Conservation (phyloP, 345 rosid species). For the Moricandia arvensis region DNA sequence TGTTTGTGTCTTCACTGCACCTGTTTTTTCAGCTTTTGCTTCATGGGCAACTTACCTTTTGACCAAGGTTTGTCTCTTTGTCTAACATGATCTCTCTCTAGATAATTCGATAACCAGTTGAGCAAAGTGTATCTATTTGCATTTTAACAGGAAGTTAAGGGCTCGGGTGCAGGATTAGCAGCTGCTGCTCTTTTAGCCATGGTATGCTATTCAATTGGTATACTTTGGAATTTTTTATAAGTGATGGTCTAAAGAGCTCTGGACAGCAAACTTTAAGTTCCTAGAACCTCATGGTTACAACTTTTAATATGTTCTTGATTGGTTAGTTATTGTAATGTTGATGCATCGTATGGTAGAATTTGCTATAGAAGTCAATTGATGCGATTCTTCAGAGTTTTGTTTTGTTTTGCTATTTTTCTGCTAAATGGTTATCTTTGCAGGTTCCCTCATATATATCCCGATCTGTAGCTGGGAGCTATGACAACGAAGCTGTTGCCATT, state of each 20-base stretch:
- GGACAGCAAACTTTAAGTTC: slow-evolving; percentile 2
- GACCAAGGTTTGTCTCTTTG: slow-evolving; percentile 63
- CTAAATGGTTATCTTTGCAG: slow-evolving; percentile 41
- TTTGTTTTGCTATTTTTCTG: neutral
- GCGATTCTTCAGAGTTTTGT: slow-evolving; percentile 7
- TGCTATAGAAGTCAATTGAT: neutral
- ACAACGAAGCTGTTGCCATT: slow-evolving; percentile 99
- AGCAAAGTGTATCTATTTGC: slow-evolving; percentile 29
- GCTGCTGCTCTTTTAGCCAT: slow-evolving; percentile 95
- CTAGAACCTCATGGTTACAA: neutral
- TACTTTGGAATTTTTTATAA: slow-evolving; percentile 4
- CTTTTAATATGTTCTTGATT: slow-evolving; percentile 8
- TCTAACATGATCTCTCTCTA: neutral
- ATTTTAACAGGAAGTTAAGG: slow-evolving; percentile 76
- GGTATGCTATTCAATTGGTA: slow-evolving; percentile 57
- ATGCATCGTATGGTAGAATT: neutral
- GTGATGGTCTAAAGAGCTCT: slow-evolving; percentile 2
- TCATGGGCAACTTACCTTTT: slow-evolving; percentile 96
- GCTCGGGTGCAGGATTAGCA: slow-evolving; percentile 90
- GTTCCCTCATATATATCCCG: slow-evolving; percentile 97
- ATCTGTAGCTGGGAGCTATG: slow-evolving; percentile 98
- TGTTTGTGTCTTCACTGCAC: slow-evolving; percentile 97
- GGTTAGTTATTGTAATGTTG: neutral
- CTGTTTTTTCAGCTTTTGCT: slow-evolving; percentile 92
- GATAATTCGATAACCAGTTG: neutral